These are phyloP conservation scores for Ustilago tritici DNA, from an alignment of 1,284 basidiomycete species.

Conservation along the genomic window DNA sequence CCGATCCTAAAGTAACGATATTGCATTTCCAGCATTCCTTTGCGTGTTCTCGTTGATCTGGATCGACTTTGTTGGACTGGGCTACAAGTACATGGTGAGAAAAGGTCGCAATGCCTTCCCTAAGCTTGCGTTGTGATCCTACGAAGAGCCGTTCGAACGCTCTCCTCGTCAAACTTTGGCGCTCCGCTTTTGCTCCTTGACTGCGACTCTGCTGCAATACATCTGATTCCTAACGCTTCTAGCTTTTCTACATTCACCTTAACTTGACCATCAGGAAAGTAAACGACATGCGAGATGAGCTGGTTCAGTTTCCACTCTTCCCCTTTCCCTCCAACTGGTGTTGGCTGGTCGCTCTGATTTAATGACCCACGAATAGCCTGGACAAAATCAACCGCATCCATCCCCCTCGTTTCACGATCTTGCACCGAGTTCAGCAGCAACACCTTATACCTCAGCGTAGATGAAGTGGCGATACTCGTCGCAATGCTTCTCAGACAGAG, in stretches of 20 bases:
- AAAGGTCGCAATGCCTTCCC: neutral
- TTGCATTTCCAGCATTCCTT: neutral
- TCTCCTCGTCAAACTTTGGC: conserved; percentile 47
- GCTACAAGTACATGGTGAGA: neutral
- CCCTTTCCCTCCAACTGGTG: neutral
- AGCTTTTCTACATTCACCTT: conserved; percentile 16
- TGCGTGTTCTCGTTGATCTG: neutral
- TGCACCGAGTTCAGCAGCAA: conserved; percentile 87
- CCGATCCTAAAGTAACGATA: neutral
- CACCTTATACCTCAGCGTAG: conserved; percentile 81
- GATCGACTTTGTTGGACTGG: too few species aligned
- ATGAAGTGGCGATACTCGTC: conserved; percentile 81
- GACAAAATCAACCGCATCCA: conserved; percentile 86
- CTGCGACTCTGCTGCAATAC: conserved; percentile 10
- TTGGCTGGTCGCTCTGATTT: conserved; percentile 71
- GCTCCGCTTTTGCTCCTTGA: conserved; percentile 19
- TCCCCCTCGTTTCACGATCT: conserved; percentile 90
- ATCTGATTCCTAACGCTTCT: conserved; percentile 21
- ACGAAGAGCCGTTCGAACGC: conserved; percentile 20
- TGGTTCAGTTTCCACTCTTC: conserved; percentile 54
- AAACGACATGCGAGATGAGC: conserved; percentile 79
- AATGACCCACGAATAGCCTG: conserved; percentile 79
- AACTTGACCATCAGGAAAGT: conserved; percentile 34
- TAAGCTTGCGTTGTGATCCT: conserved; percentile 7
- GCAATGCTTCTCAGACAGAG: conserved; percentile 86